Evolutionary conservation across 2,329 filamentous ascomycete genomes (phyloP).

Genomic region (Simplicillium aogashimaense): DNA sequence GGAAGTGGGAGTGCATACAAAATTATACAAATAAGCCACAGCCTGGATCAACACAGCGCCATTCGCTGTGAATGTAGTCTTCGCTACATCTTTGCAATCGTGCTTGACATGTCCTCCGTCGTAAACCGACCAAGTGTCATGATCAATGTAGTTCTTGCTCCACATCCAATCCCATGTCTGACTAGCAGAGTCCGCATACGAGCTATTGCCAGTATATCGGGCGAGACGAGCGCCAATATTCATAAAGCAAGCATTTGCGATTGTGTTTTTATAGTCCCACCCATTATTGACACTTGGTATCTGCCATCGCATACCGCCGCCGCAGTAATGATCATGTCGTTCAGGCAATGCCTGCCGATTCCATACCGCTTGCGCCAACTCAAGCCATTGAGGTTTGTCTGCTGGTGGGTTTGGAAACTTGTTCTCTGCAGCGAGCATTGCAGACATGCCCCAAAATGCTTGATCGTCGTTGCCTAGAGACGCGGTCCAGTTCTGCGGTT

Average conservation of each 20-base stretch:
- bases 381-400: slow-evolving; percentile 35
- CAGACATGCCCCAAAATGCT: slow-evolving; percentile 47
- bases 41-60: slow-evolving; percentile 42
- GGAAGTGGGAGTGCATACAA: slow-evolving; percentile 14
- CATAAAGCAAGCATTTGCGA: slow-evolving; percentile 40
- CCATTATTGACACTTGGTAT: slow-evolving; percentile 53
- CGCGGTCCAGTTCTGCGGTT: slow-evolving; percentile 34
- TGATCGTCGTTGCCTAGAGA: slow-evolving; percentile 49
- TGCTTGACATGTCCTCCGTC: slow-evolving; percentile 42
- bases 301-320: slow-evolving; percentile 58
- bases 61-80: slow-evolving; percentile 46
- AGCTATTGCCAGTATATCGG: slow-evolving; percentile 46
- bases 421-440: slow-evolving; percentile 45
- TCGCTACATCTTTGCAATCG: slow-evolving; percentile 43
- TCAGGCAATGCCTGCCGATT: slow-evolving; percentile 35
- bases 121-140: slow-evolving; percentile 44
- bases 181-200: slow-evolving; percentile 45
- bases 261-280: slow-evolving; percentile 55
- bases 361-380: slow-evolving; percentile 48
- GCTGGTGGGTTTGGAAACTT: slow-evolving; percentile 35
- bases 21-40: slow-evolving; percentile 50
- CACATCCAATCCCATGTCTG: slow-evolving; percentile 48
- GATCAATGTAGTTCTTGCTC: slow-evolving; percentile 39
- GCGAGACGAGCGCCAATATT: slow-evolving; percentile 48
- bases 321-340: slow-evolving; percentile 45